Evolutionary conservation across 2,329 filamentous ascomycete genomes (phyloP).

Genomic region (Sclerotinia minor): DNA sequence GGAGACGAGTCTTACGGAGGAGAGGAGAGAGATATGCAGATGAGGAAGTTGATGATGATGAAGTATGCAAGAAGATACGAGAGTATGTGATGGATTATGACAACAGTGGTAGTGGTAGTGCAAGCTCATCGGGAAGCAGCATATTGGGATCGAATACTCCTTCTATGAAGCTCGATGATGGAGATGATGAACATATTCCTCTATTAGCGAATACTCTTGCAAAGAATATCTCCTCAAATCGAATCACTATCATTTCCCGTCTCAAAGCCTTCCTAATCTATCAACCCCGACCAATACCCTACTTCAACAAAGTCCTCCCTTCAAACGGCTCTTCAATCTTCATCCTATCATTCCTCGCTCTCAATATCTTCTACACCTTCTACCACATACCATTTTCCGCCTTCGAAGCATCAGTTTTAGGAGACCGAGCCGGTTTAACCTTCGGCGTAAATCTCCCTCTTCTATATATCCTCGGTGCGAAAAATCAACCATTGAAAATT

Average conservation of each 20-base stretch:
- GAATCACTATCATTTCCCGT: constrained; percentile 26
- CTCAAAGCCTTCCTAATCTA: constrained; percentile 48
- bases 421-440: constrained; percentile 38
- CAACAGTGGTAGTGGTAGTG: constrained; percentile 20
- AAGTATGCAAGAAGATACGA: constrained; percentile 23
- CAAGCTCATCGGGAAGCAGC: constrained; percentile 36
- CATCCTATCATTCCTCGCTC: constrained; percentile 51
- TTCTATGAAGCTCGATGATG: constrained; percentile 26
- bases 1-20: constrained; percentile 26
- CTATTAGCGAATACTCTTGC: constrained; percentile 28
- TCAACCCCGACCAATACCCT: constrained; percentile 57
- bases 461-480: constrained; percentile 64
- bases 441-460: constrained; percentile 53
- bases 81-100: constrained; percentile 26
- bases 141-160: constrained; percentile 31
- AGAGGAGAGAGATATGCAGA: constrained; percentile 17
- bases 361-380: constrained; percentile 60
- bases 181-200: constrained; percentile 34
- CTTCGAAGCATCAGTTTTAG: constrained; percentile 56
- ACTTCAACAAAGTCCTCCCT: constrained; percentile 57
- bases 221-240: constrained; percentile 12
- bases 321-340: constrained; percentile 57
- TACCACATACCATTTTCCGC: constrained; percentile 51
- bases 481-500: constrained; percentile 62
- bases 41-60: constrained; percentile 28